These are phyloP conservation scores for Cercophora newfieldiana DNA, from an alignment of 495 filamentous ascomycete genomes.

Conservation along the genomic window DNA sequence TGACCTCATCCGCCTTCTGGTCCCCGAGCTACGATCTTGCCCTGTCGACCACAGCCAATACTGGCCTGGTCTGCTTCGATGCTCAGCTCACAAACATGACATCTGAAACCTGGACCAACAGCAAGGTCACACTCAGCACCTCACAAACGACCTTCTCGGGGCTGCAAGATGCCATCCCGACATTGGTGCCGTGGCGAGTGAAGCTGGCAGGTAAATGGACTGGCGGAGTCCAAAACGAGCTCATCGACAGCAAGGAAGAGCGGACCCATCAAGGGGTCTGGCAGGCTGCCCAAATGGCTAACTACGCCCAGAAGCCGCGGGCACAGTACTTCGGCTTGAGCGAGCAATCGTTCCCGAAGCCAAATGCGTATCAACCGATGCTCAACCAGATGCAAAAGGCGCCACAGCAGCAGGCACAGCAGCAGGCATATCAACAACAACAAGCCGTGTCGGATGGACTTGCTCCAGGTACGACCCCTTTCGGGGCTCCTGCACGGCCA, in stretches of 20 bases:
- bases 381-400: not conserved
- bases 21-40: conserved; percentile 64
- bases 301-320: conserved; percentile 33
- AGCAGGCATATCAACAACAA: not conserved
- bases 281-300: conserved; percentile 25
- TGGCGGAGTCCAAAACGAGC: conserved; percentile 17
- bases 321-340: conserved; percentile 36
- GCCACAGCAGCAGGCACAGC: not conserved
- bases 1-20: conserved; percentile 64
- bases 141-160: conserved; percentile 66
- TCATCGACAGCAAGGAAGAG: conserved; percentile 34
- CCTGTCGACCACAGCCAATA: conserved; percentile 56
- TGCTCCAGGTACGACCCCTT: not conserved
- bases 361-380: not conserved
- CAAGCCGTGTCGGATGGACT: too few species aligned
- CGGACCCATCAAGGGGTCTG: conserved; percentile 25
- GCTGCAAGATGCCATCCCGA: conserved; percentile 58
- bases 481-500: not conserved
- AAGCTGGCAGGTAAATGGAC: conserved; percentile 38
- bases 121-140: conserved; percentile 65
- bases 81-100: conserved; percentile 65
- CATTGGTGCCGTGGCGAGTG: conserved; percentile 61
- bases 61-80: conserved; percentile 60
- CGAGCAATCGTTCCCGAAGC: not conserved
- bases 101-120: conserved; percentile 67